Evolutionary conservation across 2,329 filamentous ascomycete genomes (phyloP).

Genomic region (Pseudocercospora musae): DNA sequence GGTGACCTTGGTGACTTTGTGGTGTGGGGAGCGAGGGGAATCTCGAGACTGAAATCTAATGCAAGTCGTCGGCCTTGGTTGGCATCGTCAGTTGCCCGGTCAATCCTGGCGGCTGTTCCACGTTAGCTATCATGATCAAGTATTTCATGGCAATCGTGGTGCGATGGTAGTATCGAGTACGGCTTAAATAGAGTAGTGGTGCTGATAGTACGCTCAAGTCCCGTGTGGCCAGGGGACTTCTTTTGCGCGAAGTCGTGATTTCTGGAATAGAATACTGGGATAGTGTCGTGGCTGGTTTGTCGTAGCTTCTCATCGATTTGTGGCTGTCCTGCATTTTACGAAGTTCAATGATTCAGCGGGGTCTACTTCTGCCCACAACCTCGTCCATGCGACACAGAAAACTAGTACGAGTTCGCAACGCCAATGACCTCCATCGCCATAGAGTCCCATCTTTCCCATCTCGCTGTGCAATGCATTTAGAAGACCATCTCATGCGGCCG

Average conservation of each 20-base stretch:
- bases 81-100: too few relatives aligned
- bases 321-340: conserved; percentile 9
- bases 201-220: too few relatives aligned
- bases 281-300: background rate
- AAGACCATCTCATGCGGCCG: conserved; percentile 99
- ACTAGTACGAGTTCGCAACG: conserved; percentile 17
- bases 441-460: conserved; percentile 17
- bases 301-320: conserved; percentile 15
- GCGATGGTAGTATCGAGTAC: background rate
- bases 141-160: background rate
- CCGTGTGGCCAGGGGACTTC: too few relatives aligned
- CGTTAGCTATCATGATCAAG: background rate
- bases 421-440: conserved; percentile 24
- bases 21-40: background rate
- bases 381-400: conserved; percentile 18
- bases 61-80: too few relatives aligned
- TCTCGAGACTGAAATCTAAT: background rate
- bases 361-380: conserved; percentile 10
- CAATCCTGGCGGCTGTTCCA: background rate
- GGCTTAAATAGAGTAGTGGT: background rate
- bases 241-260: too few relatives aligned
- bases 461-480: conserved; percentile 55
- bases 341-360: conserved; percentile 21
- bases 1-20: background rate
- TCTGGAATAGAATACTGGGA: background rate